A percentile compares a stretch with the other conserved stretches of the same genome.
phyloP scores from a whole-genome alignment of 768 basidiomycete species.

The Collybiopsis confluens region DNA sequence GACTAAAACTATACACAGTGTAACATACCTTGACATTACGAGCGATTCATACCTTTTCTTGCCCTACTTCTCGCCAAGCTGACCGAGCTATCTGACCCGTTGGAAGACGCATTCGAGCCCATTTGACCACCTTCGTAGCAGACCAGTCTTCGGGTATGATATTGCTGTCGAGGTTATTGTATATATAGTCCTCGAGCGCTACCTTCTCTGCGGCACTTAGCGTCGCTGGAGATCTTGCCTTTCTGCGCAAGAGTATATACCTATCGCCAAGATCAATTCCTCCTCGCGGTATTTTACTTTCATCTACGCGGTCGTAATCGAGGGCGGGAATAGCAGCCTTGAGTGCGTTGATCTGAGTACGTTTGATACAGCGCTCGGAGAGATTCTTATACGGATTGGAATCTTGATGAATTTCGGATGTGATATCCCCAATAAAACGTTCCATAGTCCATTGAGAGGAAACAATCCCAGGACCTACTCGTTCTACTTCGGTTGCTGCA shows the following conservation, averaged over 20 bases:
- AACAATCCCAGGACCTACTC: conserved; percentile 11
- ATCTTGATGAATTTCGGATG: conserved; percentile 8
- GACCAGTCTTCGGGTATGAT: neutral
- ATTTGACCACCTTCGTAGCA: neutral
- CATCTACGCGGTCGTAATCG: neutral
- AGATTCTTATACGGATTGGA: conserved; percentile 15
- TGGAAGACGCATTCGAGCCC: conserved; percentile 12
- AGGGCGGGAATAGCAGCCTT: conserved; percentile 14
- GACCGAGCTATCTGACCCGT: neutral
- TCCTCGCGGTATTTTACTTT: conserved; percentile 1
- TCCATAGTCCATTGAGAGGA: conserved; percentile 19
- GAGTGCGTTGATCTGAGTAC: conserved; percentile 14
- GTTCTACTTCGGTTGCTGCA: conserved; percentile 4
- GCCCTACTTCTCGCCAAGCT: neutral
- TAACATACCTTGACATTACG: conserved; percentile 4
- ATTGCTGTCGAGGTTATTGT: neutral
- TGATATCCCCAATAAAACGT: conserved; percentile 11
- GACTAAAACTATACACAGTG: too few relatives aligned
- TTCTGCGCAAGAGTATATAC: neutral
- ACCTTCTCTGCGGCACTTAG: neutral
- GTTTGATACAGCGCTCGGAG: conserved; percentile 7
- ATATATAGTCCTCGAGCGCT: neutral
- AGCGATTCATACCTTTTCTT: neutral
- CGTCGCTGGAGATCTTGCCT: neutral
- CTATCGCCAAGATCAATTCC: neutral